These are phyloP conservation scores for Leccinum ochraceum DNA, from an alignment of 768 basidiomycete genomes.

Conservation along the genomic window DNA sequence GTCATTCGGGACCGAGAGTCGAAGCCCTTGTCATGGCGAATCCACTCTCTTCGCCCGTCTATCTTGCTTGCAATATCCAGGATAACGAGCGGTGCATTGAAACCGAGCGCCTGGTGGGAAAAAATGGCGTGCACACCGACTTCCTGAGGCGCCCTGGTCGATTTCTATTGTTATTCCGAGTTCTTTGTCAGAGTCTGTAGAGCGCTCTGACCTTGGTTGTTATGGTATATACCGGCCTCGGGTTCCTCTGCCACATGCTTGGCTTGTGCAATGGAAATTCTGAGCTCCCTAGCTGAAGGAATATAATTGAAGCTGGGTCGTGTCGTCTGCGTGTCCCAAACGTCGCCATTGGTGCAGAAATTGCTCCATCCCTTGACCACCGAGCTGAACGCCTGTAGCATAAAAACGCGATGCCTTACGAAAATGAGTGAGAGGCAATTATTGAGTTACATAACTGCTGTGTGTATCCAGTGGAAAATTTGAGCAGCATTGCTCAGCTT, in stretches of 20 bases:
- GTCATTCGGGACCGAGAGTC: neutral
- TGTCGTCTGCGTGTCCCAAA: neutral
- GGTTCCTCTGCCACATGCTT: neutral
- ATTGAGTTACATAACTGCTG: conserved; percentile 27
- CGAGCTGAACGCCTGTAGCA: neutral
- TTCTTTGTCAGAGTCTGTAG: neutral
- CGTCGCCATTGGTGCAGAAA: neutral
- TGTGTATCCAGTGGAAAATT: conserved; percentile 15
- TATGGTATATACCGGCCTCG: neutral
- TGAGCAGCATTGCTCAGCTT: neutral
- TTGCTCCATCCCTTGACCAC: neutral
- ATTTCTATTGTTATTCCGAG: neutral
- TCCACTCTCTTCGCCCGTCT: neutral
- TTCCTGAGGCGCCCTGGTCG: neutral
- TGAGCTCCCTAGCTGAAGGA: neutral
- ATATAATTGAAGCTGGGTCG: neutral
- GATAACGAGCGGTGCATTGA: neutral
- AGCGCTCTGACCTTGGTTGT: neutral
- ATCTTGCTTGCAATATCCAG: neutral
- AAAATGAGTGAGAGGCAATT: neutral
- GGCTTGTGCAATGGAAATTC: neutral
- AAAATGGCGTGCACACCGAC: neutral
- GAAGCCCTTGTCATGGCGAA: neutral
- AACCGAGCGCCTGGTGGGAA: neutral
- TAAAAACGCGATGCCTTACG: conserved; percentile 8